A percentile compares a stretch with the other conserved stretches of the same genome.
Conservation (phyloP, 108 stramenopile species). For the Discostella pseudostelligera region DNA sequence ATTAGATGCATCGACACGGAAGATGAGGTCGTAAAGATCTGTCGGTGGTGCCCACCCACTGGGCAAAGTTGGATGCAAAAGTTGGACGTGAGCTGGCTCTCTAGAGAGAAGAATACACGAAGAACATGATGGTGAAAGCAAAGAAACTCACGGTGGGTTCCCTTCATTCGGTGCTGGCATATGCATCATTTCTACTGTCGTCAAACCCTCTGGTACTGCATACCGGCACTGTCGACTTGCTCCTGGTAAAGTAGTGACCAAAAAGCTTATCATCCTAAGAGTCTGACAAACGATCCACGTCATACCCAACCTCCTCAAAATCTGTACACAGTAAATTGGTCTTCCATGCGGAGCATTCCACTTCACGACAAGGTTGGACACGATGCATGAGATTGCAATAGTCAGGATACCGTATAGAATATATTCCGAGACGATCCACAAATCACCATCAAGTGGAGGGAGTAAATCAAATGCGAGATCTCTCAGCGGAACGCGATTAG, state of each 20-base stretch:
- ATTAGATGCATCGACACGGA: slow-evolving; percentile 29
- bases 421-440: slow-evolving; percentile 40
- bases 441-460: slow-evolving; percentile 12
- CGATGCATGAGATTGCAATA: slow-evolving; percentile 10
- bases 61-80: not conserved
- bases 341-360: slow-evolving; percentile 27
- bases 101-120: not conserved
- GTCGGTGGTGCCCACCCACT: slow-evolving; percentile 33
- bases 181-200: slow-evolving; percentile 10
- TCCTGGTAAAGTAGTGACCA: slow-evolving; percentile 37
- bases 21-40: slow-evolving; percentile 16
- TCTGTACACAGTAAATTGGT: slow-evolving; percentile 25
- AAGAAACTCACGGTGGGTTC: slow-evolving; percentile 17
- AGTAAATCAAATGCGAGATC: slow-evolving; percentile 23
- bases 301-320: slow-evolving; percentile 29
- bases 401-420: slow-evolving; percentile 21
- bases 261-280: slow-evolving; percentile 25
- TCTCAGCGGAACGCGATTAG: slow-evolving; percentile 19
- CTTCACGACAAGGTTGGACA: slow-evolving; percentile 18
- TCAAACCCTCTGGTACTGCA: slow-evolving; percentile 35
- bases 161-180: slow-evolving; percentile 10
- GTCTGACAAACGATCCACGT: slow-evolving; percentile 34
- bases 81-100: too few relatives aligned
- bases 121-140: not conserved
- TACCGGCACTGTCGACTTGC: slow-evolving; percentile 38